Evolutionary conservation across 1,284 basidiomycete species (phyloP).

Genomic region (Boletus nobilissimus): DNA sequence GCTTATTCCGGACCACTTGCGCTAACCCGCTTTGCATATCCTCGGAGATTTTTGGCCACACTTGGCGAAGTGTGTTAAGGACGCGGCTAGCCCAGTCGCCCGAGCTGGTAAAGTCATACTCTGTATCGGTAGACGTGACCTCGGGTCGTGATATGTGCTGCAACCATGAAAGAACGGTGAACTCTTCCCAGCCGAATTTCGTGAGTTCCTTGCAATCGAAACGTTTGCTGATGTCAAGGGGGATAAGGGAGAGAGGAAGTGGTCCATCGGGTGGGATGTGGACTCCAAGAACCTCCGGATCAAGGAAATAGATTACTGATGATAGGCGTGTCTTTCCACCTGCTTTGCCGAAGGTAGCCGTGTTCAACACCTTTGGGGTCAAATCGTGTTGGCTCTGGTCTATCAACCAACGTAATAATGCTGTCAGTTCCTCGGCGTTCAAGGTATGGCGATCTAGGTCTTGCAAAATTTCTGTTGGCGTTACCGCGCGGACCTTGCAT

Average conservation of each 20-base stretch:
- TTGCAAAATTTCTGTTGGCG: not conserved
- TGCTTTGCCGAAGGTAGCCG: not conserved
- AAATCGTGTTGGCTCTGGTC: not conserved
- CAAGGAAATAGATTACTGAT: constrained; percentile 2
- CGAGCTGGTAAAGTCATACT: constrained; percentile 6
- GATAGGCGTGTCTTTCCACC: not conserved
- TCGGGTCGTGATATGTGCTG: not conserved
- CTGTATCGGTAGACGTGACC: not conserved
- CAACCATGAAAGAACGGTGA: constrained; percentile 5
- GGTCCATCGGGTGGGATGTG: constrained; percentile 14
- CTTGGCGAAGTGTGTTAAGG: not conserved
- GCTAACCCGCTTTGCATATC: not conserved
- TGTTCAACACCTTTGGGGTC: not conserved
- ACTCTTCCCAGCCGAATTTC: constrained; percentile 10
- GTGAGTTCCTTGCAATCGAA: not conserved
- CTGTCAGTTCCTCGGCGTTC: not conserved
- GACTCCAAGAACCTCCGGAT: not conserved
- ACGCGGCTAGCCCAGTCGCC: not conserved
- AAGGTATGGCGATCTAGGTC: not conserved
- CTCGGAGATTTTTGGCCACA: constrained; percentile 1
- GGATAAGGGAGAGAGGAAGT: constrained; percentile 8
- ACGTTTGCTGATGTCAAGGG: not conserved
- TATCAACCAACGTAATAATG: constrained; percentile 9
- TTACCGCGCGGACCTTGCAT: not conserved
- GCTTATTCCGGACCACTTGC: not conserved